These are phyloP conservation scores for Colletotrichum australisinense DNA, from an alignment of 2,329 filamentous ascomycete genomes.

Conservation along the genomic window DNA sequence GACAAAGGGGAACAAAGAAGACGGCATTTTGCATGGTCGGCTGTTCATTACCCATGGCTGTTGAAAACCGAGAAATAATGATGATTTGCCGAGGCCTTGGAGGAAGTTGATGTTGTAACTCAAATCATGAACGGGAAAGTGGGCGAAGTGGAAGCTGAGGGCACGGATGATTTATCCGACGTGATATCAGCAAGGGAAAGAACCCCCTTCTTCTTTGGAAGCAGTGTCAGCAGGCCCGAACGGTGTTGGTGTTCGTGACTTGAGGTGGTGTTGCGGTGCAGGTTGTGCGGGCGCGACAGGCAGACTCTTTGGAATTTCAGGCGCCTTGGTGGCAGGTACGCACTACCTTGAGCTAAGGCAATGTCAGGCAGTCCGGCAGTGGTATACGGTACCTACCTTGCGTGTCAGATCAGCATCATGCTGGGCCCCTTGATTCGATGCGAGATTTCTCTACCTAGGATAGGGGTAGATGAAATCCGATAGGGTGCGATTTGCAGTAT, in stretches of 20 bases:
- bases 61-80: background rate
- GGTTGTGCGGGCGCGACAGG: slow-evolving; percentile 2
- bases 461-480: slow-evolving; percentile 13
- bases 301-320: background rate
- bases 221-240: background rate
- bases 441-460: slow-evolving; percentile 8
- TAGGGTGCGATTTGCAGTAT: background rate
- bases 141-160: too few relatives aligned
- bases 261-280: background rate
- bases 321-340: background rate
- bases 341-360: background rate
- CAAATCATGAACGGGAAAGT: background rate
- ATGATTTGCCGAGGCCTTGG: background rate
- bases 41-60: background rate
- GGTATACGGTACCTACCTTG: slow-evolving; percentile 3
- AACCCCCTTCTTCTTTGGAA: background rate
- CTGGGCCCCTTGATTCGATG: slow-evolving; percentile 14
- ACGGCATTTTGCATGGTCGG: background rate
- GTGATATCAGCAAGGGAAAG: slow-evolving; percentile 16
- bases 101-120: background rate
- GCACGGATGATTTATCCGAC: slow-evolving; percentile 16
- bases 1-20: background rate
- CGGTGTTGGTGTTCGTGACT: background rate
- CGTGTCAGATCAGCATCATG: slow-evolving; percentile 26
- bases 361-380: background rate